Conservation (phyloP, 2,329 filamentous ascomycete genomes). For the Colletotrichum sojae region DNA sequence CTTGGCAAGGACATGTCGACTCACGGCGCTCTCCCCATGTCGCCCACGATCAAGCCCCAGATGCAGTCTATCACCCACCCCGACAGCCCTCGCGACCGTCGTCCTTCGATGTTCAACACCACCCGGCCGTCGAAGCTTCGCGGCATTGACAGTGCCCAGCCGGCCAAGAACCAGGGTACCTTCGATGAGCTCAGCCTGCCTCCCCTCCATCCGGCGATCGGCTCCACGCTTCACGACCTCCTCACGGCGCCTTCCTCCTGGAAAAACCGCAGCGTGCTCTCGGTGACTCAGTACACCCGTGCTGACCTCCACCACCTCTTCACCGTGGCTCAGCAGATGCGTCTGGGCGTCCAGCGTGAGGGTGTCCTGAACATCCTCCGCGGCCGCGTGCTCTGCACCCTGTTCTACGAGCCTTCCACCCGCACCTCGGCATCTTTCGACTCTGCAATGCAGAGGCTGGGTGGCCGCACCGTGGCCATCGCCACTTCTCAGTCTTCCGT, state of each 20-base stretch:
- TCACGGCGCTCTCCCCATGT: conserved; percentile 69
- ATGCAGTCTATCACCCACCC: conserved; percentile 54
- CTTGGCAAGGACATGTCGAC: conserved; percentile 83
- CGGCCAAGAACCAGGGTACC: conserved; percentile 23
- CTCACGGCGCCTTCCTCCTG: conserved; percentile 84
- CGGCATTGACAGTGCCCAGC: conserved; percentile 37
- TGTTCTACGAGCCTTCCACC: conserved; percentile 99
- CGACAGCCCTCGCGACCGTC: conserved; percentile 54
- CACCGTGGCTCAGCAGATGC: conserved; percentile 98
- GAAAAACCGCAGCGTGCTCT: conserved; percentile 91
- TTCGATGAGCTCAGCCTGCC: conserved; percentile 63
- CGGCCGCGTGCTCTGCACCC: conserved; percentile 87
- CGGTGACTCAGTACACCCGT: conserved; percentile 90
- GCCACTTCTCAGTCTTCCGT: conserved; percentile 89
- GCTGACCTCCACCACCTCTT: conserved; percentile 93
- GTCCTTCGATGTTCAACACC: conserved; percentile 48
- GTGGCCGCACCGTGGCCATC: conserved; percentile 87
- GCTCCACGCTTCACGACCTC: conserved; percentile 78
- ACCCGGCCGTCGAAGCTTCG: conserved; percentile 51
- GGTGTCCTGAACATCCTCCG: conserved; percentile 90
- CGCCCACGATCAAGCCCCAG: conserved; percentile 71
- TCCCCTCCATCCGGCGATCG: conserved; percentile 65
- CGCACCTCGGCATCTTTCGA: conserved; percentile 97
- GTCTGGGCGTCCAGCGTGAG: conserved; percentile 91
- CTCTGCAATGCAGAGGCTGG: conserved; percentile 97